phyloP scores from a whole-genome alignment of 208 protist species.

The Trypanosoma rangeli region DNA sequence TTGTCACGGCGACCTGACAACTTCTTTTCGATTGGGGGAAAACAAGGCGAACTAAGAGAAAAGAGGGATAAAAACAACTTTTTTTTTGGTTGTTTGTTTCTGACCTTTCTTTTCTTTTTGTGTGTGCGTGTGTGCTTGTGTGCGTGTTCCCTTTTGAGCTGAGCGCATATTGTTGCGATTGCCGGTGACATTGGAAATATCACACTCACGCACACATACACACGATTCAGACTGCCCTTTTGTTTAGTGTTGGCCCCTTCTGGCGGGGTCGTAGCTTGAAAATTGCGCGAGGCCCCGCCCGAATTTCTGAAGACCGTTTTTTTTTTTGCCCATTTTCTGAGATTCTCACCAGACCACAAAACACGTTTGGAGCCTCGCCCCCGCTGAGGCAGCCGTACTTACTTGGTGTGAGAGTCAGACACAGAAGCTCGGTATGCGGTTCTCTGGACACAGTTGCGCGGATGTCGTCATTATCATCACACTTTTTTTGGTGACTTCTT shows the following conservation, averaged over 20 bases:
- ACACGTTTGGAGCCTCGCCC: neutral
- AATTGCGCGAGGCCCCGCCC: neutral
- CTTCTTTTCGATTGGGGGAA: neutral
- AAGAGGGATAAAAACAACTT: neutral
- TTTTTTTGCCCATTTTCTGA: neutral
- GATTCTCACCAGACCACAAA: neutral
- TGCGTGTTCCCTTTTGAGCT: neutral
- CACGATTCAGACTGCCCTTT: neutral
- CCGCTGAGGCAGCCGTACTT: neutral
- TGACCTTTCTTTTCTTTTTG: slow-evolving; percentile 2
- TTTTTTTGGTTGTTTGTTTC: neutral
- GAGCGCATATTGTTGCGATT: neutral
- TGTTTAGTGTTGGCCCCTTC: neutral
- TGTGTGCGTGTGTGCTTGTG: neutral
- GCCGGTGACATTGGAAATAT: neutral
- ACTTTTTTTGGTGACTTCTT: slow-evolving; percentile 59
- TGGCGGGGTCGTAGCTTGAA: neutral
- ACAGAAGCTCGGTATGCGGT: slow-evolving; percentile 14
- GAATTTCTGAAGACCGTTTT: neutral
- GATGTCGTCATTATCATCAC: slow-evolving; percentile 57
- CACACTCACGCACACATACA: no score
- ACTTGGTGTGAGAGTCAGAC: neutral
- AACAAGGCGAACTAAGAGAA: neutral
- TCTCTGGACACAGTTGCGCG: slow-evolving; percentile 39
- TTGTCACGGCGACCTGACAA: neutral